Base-by-base conservation (phyloP, 1,139 yeast genomes). In the Protomyces inundatus region DNA sequence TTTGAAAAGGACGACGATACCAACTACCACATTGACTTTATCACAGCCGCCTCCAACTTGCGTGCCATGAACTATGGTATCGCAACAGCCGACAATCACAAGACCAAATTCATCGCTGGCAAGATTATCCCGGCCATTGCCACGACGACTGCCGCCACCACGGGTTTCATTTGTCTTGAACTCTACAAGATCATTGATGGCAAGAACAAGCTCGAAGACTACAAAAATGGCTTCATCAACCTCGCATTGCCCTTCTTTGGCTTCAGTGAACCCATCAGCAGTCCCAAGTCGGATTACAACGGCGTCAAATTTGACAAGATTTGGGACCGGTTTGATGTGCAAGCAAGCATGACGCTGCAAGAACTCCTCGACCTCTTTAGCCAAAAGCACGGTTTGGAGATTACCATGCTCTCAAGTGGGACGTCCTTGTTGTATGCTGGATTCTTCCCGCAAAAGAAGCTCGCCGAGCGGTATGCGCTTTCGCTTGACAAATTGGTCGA, bases 1-100 rank as follows among this genome's bases (percentile, higher is more conserved):
- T 95, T 93, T 73, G 99, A 93, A 77, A 93, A 93, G 77, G 99
- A 93, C 77, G 98, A 93, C 75, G 99, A 93, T 73, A 78, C 95
- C 12, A 93, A 95, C 75, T 96, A 90, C 73, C 98, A 95, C 76
- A 93, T 93, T 72, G 96, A 91, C 74, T 93, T 95, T 75, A 95
- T 93, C 70, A 81, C 95, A n/a, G 96, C 98, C 16, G 96, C 97
- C 33, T 91, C 98, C 2, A 93, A 93, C 75, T 84, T 96, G 76
- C 85, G 99, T 75, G 99, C 99, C 39, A 79, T 85, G 75, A 93
- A 91, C 77, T 93, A 95, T 74, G 82, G 85, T 54, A 91, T 93
- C 71, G 93, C 87, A 71, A 76, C 87, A 6, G 80, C 79, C 16
- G 91, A 87, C 73, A 81, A 83, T 59, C 81, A 83, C 59, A 85